Base-by-base conservation (phyloP, 2,329 filamentous ascomycete species). In the Aspergillus ruber region DNA sequence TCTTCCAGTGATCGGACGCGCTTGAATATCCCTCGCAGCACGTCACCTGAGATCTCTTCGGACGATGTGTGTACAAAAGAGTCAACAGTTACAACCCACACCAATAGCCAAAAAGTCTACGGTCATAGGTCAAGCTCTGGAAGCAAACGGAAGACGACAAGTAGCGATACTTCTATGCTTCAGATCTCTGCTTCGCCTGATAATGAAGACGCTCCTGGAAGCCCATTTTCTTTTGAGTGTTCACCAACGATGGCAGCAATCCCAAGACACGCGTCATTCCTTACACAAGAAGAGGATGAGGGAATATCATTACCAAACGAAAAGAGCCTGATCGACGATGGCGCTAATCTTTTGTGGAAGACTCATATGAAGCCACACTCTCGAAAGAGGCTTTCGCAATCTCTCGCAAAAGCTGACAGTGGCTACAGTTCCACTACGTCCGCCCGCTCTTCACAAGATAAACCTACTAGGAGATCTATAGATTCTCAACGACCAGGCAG, bases 391-490 rank as follows among this genome's bases (percentile, higher is more conserved):
- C 49, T 49, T 3, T 51, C 56, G 29, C 55, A 47, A 17, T 58
- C 62, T 4, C 55, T 63, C 32, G 59, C 52, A 45, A 68, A 68
- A 44, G 58, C 57, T 10, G 67, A 70, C 47, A 69, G 66, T 45
- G 67, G 67, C 17, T 70, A 70, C 47, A 69, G 66, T 46, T 69
- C 66, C 27, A 62, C 63, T 10, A 58, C 62, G 7, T 69, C 66
- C 1, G 45, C 61, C 15, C 56, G 56, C 39, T 68, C 63, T 9
- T 43, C 58, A 35, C 60, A 57, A 15, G 53, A 53, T 15, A 59
- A 52, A 32, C 54, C 51, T 15, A 56, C 58, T 35, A 52, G 57
- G 25, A 52, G 43, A 1, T 64, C 62, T 2, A 45, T 60, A 15
- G 62, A 59, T 43, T 65, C 62, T 12, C 60, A 63, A 20, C 27